Base-by-base conservation (phyloP, 2,329 filamentous ascomycete species). In the Paraphaeosphaeria sporulosa region DNA sequence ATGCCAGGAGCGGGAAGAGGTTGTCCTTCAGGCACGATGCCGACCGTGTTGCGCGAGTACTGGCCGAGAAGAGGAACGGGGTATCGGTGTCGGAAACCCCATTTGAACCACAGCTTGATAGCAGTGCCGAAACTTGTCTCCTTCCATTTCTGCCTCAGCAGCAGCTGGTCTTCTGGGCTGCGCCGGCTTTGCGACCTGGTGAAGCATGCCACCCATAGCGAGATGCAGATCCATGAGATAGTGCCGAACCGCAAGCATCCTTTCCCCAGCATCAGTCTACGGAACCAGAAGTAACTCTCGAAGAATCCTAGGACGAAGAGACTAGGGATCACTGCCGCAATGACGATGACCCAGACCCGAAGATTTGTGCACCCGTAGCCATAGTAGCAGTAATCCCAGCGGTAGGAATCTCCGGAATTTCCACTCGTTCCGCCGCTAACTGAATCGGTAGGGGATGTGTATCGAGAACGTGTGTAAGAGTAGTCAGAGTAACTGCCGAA, bases 261-360 rank as follows among this genome's bases (percentile, higher is more conserved):
- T 48, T 69, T 71, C 15, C 74, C 74, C 2, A 67, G 58, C 74
- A 76, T 76, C 15, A 76, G 65, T 21, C 74, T 67, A 15, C 72
- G 71, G 68, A 76, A 76, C 74, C 74, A 76, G 56, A 76, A 68
- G 63, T 64, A 76, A 7, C 64, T 69, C 40, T 76, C 74, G 17
- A 75, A 44, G 43, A 75, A 69, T 8, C 74, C 74, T 4, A 76
- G 66, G 9, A 76, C 61, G 59, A 76, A 76, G 12, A 76, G 58
- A 2, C 61, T 55, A 4, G 71, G 71, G 3, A 76, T 61, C 13
- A 75, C 51, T 1, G 64, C 57, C 0, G 69, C 72, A 46, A 76
- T 61, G 50, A 75, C 46, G 58, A 76, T 76, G 57, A 75, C 62
- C 68, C 70, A 74, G 36, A 54, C 63, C 43, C 62, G 64, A 10